Conservation (phyloP, 2,329 filamentous ascomycete species). For the Claviceps fusiformis region DNA sequence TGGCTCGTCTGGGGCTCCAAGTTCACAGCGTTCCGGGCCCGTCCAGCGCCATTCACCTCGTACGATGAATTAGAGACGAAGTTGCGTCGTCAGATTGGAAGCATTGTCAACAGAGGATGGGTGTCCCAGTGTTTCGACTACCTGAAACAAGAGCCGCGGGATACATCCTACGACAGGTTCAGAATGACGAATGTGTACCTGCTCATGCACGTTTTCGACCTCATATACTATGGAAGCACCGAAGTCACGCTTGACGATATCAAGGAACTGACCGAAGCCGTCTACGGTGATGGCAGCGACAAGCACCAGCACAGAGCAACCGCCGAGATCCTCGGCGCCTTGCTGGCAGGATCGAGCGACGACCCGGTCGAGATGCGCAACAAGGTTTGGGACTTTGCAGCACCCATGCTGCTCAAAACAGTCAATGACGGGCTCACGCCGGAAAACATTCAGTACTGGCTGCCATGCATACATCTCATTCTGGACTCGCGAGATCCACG, state of each 20-base stretch:
- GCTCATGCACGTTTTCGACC: constrained; percentile 77
- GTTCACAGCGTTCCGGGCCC: constrained; percentile 66
- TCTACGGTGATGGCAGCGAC: constrained; percentile 87
- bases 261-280: constrained; percentile 59
- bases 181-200: constrained; percentile 78
- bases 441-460: constrained; percentile 91
- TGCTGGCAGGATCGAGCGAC: constrained; percentile 71
- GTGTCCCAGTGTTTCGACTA: constrained; percentile 79
- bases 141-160: constrained; percentile 89
- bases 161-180: constrained; percentile 70
- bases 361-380: constrained; percentile 60
- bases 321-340: constrained; percentile 77
- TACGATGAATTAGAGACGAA: constrained; percentile 73
- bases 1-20: constrained; percentile 93
- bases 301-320: constrained; percentile 97
- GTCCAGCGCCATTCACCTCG: constrained; percentile 49
- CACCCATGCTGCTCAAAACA: constrained; percentile 73
- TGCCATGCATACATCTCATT: constrained; percentile 80
- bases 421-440: constrained; percentile 88
- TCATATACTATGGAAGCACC: constrained; percentile 71
- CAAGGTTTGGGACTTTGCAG: constrained; percentile 75
- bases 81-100: constrained; percentile 67
- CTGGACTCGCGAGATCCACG: constrained; percentile 83
- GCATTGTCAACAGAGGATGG: constrained; percentile 71
- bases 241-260: constrained; percentile 75